Percentiles rank a stretch among this genome's conserved stretches.
Conservation (phyloP, 2,329 filamentous ascomycete genomes). For the Penicillium sp. region DNA sequence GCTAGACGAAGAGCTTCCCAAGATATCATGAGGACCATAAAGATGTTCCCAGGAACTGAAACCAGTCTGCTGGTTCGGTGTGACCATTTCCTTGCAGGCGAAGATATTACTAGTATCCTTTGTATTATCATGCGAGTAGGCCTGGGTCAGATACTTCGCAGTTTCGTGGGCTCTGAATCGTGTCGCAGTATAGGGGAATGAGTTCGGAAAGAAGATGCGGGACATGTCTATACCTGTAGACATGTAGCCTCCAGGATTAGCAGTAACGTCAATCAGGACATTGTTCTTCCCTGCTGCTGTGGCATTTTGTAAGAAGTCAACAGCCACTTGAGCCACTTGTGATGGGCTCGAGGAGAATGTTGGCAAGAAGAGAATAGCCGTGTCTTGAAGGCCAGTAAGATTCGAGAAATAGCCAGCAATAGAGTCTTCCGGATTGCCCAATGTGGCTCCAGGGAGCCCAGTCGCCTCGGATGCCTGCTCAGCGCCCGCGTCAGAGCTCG, state of each 20-base stretch:
- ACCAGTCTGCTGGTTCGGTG: constrained; percentile 28
- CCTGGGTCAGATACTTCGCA: constrained; percentile 37
- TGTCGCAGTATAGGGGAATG: constrained; percentile 46
- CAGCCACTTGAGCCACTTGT: constrained; percentile 19
- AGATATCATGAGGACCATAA: constrained; percentile 37
- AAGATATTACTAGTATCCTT: constrained; percentile 22
- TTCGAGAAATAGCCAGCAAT: constrained; percentile 50
- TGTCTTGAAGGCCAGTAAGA: constrained; percentile 41
- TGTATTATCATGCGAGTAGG: constrained; percentile 15
- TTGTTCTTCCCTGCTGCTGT: constrained; percentile 53
- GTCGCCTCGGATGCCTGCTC: constrained; percentile 19
- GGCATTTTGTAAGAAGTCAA: constrained; percentile 28
- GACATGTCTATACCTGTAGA: constrained; percentile 53
- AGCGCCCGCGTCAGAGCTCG: constrained; percentile 10
- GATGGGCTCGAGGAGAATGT: constrained; percentile 24
- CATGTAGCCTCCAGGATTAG: constrained; percentile 60
- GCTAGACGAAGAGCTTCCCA: constrained; percentile 21
- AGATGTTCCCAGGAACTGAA: constrained; percentile 47
- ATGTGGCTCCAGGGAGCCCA: constrained; percentile 20
- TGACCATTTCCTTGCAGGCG: constrained; percentile 22
- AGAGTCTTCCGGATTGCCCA: constrained; percentile 24
- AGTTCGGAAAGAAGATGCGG: constrained; percentile 54
- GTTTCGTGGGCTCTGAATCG: constrained; percentile 49
- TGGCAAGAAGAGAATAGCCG: constrained; percentile 45
- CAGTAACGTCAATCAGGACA: constrained; percentile 63